phyloP scores from a whole-genome alignment of 805 yeast genomes.

The Peterozyma xylosa region DNA sequence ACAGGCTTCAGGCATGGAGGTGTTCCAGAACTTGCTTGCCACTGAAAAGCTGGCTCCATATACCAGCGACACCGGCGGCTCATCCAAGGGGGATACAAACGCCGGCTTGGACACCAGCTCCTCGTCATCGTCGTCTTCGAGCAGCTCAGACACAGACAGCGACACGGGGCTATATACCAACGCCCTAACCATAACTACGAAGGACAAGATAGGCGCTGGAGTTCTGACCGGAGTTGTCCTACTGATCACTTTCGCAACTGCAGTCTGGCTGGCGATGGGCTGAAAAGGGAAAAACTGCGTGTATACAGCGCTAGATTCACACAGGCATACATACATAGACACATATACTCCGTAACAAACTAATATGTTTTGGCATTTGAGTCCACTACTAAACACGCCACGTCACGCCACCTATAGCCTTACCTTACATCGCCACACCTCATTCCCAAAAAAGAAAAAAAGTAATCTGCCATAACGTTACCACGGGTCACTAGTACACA shows the following conservation, averaged over 20 bases:
- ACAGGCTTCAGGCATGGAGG: slow-evolving; percentile 73
- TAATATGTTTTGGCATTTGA: no score
- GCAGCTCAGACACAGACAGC: slow-evolving; percentile 30
- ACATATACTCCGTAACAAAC: no score
- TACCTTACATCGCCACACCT: no score
- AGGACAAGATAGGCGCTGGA: slow-evolving; percentile 87
- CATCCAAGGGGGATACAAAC: slow-evolving; percentile 57
- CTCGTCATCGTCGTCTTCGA: slow-evolving; percentile 17
- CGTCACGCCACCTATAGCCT: no score
- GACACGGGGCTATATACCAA: slow-evolving; percentile 27
- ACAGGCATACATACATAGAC: no score
- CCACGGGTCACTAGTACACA: no score
- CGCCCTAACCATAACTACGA: slow-evolving; percentile 40
- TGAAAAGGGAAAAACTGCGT: no score
- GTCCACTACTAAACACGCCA: no score
- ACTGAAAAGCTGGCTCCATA: slow-evolving; percentile 40
- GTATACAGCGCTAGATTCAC: no score
- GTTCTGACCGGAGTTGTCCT: slow-evolving; percentile 71
- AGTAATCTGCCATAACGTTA: no score
- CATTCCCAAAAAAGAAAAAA: no score
- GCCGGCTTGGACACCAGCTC: slow-evolving; percentile 63
- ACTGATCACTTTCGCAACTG: slow-evolving; percentile 52
- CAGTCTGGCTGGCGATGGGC: slow-evolving; percentile 61
- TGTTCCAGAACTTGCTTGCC: slow-evolving; percentile 49
- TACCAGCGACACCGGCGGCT: slow-evolving; percentile 61